Base-by-base conservation (phyloP, 148 eudicot species). In the Dysphania ambrosioides region DNA sequence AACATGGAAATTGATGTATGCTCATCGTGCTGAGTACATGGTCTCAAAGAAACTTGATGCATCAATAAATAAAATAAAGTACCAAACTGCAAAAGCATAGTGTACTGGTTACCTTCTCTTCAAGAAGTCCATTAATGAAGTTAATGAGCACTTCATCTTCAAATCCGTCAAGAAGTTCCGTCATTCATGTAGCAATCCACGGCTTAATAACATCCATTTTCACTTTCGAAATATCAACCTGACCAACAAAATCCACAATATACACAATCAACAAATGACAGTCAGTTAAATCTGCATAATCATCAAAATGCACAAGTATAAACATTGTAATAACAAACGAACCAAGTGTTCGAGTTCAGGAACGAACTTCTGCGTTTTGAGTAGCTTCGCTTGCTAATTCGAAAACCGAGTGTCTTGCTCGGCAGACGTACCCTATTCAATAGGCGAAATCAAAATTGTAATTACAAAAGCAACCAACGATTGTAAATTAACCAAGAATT, bases 371-470 rank as follows among this genome's bases (percentile, higher is more conserved):
- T 95, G 97, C n/a, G 96, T 82, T 77, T 95, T 95, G 70, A 95
- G 65, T 70, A 95, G 83, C 88, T 95, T 95, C 8, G 96, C 93
- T 76, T 95, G 97, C 85, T 95, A 92, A 81, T 95, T 95, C 62
- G 99, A 95, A 77, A 95, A 95, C 49, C 97, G 86, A 70, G 99
- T 95, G 76, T 95, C 99, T 82, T 95, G 99, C 71, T 95, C 97
- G 21, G 99, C 97, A 35, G 97, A 88, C 29, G 99, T 95, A 40
- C 99, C 99, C 99, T 95, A 73, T 2, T 56, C 34, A 47, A 29
- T 36, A 16, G 31, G 23, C 31, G 62, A 60, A 78, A 32, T 40
- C 44, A 51, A 66, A 19, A 56, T 41, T 51, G 58, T 62, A 66
- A 76, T 71, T 59, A 73, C 41, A n/a, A n/a, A n/a, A n/a, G n/a